Evolutionary conservation across 129 eudicot genomes (phyloP).

Genomic region (Flaveria bidentis): DNA sequence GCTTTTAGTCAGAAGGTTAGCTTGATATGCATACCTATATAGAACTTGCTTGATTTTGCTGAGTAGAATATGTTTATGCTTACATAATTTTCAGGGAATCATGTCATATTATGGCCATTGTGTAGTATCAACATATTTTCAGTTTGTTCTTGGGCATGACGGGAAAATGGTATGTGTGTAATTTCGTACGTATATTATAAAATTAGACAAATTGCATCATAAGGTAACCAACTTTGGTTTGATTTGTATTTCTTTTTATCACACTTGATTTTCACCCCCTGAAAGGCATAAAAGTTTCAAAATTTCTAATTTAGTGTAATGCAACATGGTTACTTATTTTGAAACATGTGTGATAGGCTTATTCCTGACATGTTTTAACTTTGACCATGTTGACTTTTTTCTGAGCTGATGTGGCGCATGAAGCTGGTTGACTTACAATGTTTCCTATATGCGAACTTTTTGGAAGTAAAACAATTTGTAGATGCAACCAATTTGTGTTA

Average conservation of each 20-base stretch:
- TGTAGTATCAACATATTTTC: slow-evolving; percentile 41
- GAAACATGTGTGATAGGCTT: too few relatives aligned
- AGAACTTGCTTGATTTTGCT: slow-evolving; percentile 20
- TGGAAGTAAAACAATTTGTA: not conserved
- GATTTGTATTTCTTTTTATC: too few relatives aligned
- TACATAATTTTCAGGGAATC: slow-evolving; percentile 39
- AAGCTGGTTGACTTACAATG: too few relatives aligned
- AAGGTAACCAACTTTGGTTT: too few relatives aligned
- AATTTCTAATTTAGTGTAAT: too few relatives aligned
- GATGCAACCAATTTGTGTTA: not conserved
- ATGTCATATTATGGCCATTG: slow-evolving; percentile 37
- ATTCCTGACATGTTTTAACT: too few relatives aligned
- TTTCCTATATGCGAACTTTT: not conserved
- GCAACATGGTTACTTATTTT: too few relatives aligned
- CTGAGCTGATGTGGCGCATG: too few relatives aligned
- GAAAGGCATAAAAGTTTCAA: too few relatives aligned
- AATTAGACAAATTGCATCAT: not conserved
- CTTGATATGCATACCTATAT: slow-evolving; percentile 10
- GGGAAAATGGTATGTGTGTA: slow-evolving; percentile 45
- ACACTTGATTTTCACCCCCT: too few relatives aligned
- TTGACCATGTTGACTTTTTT: too few relatives aligned
- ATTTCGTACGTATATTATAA: not conserved
- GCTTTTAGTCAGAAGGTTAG: slow-evolving; percentile 46
- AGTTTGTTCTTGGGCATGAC: slow-evolving; percentile 18
- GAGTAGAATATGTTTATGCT: slow-evolving; percentile 6